Evolutionary conservation across 441 rosid species (phyloP), one percentile per base, ranked within the genome.

Genomic region (Bocquillonia castaneifolia): DNA sequence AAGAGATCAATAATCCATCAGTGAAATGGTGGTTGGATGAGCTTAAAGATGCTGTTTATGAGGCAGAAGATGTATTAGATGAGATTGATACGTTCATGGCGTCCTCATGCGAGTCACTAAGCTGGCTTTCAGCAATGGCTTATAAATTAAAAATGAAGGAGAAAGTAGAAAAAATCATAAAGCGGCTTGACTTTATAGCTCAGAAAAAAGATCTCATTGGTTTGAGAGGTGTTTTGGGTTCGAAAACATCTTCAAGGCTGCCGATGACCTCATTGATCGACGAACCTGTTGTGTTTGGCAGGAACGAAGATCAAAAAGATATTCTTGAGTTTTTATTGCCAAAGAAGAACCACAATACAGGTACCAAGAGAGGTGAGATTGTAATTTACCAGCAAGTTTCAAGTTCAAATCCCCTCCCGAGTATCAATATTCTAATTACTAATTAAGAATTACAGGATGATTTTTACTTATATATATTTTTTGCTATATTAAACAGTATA

Each of bases 1-100:
- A 62, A 51, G 66, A 60, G 14, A 42, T 48, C 10, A 26, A 29
- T 5, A 69, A 37, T 47, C 66, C 64, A 5, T 22, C 48, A 5
- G 60, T 69, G 1, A 45, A 51, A 0, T 18, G 17, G n/a, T 69
- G 73, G 73, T 17, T 60, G 1, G 36, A 62, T 25, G 64, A 47
- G 54, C 51, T 70, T 22, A 62, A 40, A 54, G 67, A 61, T 29
- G 61, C 48, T 70, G 64, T 70, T n/a, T 52, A 60, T 50, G 66
- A 61, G 0, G 73, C 73, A 3, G 67, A 70, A 20, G 73, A 70
- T 52, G 22, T 66, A n/a, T 8, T 66, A 14, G 69, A 66, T 53
- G 60, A 26, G 50, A 52, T 64, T 36, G 28, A 4, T 9, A 36
- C 58, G n/a, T n/a, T n/a, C 3, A 48, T 28, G 0, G 52, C 29